These are phyloP conservation scores for Penicillium goetzii DNA, from an alignment of 495 filamentous ascomycete species.

Conservation along the genomic window DNA sequence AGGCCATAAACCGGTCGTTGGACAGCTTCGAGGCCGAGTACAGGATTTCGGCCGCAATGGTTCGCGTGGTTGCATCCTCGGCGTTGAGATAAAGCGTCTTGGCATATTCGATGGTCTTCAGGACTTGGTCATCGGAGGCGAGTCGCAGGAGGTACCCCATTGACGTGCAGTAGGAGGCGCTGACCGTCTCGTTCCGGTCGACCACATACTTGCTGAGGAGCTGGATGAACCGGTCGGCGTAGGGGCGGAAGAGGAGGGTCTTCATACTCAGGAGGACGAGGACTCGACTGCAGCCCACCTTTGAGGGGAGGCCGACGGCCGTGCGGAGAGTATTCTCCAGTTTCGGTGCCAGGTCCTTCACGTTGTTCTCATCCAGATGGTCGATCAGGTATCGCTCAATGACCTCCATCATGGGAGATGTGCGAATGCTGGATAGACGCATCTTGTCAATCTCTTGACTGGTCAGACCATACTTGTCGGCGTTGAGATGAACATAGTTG, in stretches of 20 bases:
- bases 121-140: slow-evolving; percentile 68
- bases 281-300: slow-evolving; percentile 85
- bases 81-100: slow-evolving; percentile 76
- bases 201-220: slow-evolving; percentile 76
- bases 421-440: slow-evolving; percentile 75
- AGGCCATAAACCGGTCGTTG: slow-evolving; percentile 79
- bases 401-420: slow-evolving; percentile 90
- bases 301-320: slow-evolving; percentile 87
- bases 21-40: slow-evolving; percentile 82
- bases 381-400: slow-evolving; percentile 85
- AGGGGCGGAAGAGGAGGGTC: slow-evolving; percentile 70
- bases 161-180: slow-evolving; percentile 79
- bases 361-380: slow-evolving; percentile 74
- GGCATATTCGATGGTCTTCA: slow-evolving; percentile 67
- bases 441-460: slow-evolving; percentile 84
- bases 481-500: slow-evolving; percentile 91
- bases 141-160: slow-evolving; percentile 83
- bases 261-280: slow-evolving; percentile 85
- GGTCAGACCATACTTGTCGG: slow-evolving; percentile 80
- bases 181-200: slow-evolving; percentile 90
- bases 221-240: slow-evolving; percentile 77
- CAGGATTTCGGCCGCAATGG: slow-evolving; percentile 77
- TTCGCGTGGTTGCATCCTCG: slow-evolving; percentile 72
- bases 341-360: slow-evolving; percentile 69
- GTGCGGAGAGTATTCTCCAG: slow-evolving; percentile 80